A percentile compares a stretch with the other conserved stretches of the same genome.
phyloP scores from a whole-genome alignment of 2,329 filamentous ascomycete genomes.

The Apiospora rasikravindrae region DNA sequence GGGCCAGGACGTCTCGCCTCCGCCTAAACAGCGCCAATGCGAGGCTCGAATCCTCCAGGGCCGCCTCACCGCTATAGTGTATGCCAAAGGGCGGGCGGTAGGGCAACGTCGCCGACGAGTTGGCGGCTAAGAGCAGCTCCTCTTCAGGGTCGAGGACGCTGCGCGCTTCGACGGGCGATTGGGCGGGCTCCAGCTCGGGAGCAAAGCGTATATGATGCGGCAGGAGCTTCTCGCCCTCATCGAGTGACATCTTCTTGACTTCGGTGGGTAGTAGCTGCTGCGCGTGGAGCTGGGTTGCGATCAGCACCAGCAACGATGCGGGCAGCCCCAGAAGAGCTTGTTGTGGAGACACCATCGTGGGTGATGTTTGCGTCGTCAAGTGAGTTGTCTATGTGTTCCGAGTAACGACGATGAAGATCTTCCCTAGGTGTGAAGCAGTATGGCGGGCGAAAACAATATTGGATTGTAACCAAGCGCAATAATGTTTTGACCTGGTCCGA shows the following conservation, averaged over 20 bases:
- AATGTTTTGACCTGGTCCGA: background rate
- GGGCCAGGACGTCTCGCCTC: constrained; percentile 51
- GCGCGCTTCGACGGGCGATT: constrained; percentile 37
- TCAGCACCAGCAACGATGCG: constrained; percentile 51
- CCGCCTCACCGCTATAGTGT: constrained; percentile 44
- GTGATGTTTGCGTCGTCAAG: background rate
- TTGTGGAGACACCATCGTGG: background rate
- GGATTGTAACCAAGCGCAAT: constrained; percentile 6
- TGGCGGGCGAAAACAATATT: background rate
- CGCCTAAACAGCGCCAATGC: constrained; percentile 45
- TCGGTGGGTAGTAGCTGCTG: constrained; percentile 56
- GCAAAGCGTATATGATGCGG: constrained; percentile 66
- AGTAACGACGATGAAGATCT: background rate
- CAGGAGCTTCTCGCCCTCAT: constrained; percentile 76
- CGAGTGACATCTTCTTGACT: constrained; percentile 73
- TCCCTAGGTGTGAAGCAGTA: background rate
- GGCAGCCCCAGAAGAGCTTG: constrained; percentile 44
- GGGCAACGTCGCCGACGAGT: constrained; percentile 41
- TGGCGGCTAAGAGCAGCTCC: constrained; percentile 35
- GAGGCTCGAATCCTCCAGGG: constrained; percentile 26
- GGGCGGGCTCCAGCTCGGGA: constrained; percentile 33
- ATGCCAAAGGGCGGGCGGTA: constrained; percentile 58
- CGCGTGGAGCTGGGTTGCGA: constrained; percentile 45
- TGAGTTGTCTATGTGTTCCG: background rate
- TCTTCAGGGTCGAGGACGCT: constrained; percentile 34